These are phyloP conservation scores for Tolypocladium endophyticum DNA, from an alignment of 2,329 filamentous ascomycete species.

Conservation along the genomic window DNA sequence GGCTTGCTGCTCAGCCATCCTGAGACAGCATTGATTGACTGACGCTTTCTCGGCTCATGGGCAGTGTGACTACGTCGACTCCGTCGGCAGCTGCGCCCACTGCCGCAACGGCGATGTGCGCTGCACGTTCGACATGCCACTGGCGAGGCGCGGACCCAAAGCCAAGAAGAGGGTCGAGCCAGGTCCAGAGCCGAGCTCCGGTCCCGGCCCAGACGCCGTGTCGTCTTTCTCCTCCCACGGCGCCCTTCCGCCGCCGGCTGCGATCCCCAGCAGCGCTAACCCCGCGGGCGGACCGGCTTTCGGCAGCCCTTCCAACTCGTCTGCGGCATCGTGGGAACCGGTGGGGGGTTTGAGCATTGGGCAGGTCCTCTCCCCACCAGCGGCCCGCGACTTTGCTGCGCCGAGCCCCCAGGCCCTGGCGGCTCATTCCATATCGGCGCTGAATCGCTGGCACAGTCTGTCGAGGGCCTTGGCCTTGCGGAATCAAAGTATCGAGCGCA, in stretches of 20 bases:
- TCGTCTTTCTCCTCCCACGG: background rate
- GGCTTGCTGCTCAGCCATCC: too few species aligned
- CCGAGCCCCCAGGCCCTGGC: constrained; percentile 1
- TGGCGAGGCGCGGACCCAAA: constrained; percentile 27
- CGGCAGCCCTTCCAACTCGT: constrained; percentile 8
- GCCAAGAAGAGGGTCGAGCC: constrained; percentile 11
- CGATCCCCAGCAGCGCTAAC: background rate
- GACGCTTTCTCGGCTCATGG: background rate
- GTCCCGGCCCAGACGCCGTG: background rate
- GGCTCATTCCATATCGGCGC: constrained; percentile 7
- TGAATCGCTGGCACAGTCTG: constrained; percentile 18
- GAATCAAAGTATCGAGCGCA: constrained; percentile 12
- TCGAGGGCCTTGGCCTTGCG: constrained; percentile 12
- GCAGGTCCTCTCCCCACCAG: constrained; percentile 12
- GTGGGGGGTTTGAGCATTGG: constrained; percentile 5
- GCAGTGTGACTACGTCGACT: constrained; percentile 17
- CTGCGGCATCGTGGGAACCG: constrained; percentile 12
- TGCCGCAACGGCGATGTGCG: constrained; percentile 19
- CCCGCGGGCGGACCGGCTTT: constrained; percentile 2
- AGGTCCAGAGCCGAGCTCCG: constrained; percentile 1
- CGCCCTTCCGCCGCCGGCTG: background rate
- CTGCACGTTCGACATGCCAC: constrained; percentile 27
- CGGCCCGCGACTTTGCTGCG: constrained; percentile 8
- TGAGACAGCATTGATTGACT: constrained; percentile 1
- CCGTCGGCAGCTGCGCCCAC: constrained; percentile 15